These are phyloP conservation scores for Trametes elegans DNA, from an alignment of 768 basidiomycete genomes.

Conservation along the genomic window DNA sequence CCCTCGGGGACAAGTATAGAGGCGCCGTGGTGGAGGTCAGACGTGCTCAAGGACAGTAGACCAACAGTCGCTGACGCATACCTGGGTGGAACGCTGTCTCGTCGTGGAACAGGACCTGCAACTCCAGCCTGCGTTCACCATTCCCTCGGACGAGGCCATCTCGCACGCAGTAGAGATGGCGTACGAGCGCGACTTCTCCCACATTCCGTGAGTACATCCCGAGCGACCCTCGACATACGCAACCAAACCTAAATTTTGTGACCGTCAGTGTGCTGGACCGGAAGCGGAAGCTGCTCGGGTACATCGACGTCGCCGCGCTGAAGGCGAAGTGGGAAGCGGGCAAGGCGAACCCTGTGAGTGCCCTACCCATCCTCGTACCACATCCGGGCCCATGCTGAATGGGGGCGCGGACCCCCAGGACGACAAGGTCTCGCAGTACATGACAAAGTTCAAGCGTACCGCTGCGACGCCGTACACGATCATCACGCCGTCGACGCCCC, in stretches of 20 bases:
- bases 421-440: conserved; percentile 68
- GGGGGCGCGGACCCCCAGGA: conserved; percentile 38
- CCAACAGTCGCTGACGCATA: neutral
- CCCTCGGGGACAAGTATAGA: conserved; percentile 58
- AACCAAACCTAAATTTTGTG: neutral
- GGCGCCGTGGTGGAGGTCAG: conserved; percentile 92
- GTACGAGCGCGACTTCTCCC: conserved; percentile 92
- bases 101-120: conserved; percentile 59
- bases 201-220: conserved; percentile 70
- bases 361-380: neutral
- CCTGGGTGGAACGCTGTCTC: neutral
- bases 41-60: neutral
- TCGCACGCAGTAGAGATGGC: conserved; percentile 80
- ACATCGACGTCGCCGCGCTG: conserved; percentile 72
- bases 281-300: conserved; percentile 75
- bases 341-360: conserved; percentile 65
- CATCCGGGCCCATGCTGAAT: conserved; percentile 3
- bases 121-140: conserved; percentile 83
- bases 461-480: conserved; percentile 63
- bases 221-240: neutral
- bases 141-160: conserved; percentile 70
- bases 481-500: conserved; percentile 77
- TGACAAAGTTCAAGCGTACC: conserved; percentile 72
- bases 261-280: conserved; percentile 66
- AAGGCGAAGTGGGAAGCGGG: conserved; percentile 80